Evolutionary conservation across 2,329 filamentous ascomycete genomes (phyloP), one percentile per base, ranked within the genome.

Genomic region (Atkinsonella hypoxylon): DNA sequence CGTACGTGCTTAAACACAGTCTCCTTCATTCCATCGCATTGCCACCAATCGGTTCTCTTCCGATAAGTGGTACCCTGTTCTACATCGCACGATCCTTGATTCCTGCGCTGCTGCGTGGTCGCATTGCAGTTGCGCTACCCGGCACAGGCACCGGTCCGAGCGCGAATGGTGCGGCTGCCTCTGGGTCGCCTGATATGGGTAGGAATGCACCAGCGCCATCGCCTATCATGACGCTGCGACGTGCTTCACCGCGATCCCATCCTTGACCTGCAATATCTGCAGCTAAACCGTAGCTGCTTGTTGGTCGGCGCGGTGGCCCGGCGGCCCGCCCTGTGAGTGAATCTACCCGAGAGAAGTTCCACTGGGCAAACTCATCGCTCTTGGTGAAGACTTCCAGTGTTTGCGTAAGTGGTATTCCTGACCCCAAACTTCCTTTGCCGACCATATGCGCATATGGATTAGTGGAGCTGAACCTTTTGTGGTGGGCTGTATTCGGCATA

Each of bases 321-420:
- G 56, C 60, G 53, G 42, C 57, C 51, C 52, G 59, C 38, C n/a
- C 45, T 56, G 55, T 57, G 45, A 64, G 52, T 52, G 62, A 67
- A 58, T 62, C 63, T 51, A 81, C 70, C 50, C 73, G 71, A 45
- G 76, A 70, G 60, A 78, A 79, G 50, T 76, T 78, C 78, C 78
- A 82, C 57, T 77, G 73, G 40, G 78, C 66, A 54, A 76, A 73
- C 56, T 81, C 76, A 48, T 79, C 74, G 54, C 74, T 72, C 63
- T 81, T 81, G 51, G 76, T 79, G 54, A 79, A 82, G 20, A 82
- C 73, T 56, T 81, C 78, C 31, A 82, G 73, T 7, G 74, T 77
- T 51, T 77, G 73, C 8, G 73, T 76, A 6, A 77, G 68, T 34
- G 67, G 59, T 18, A 63, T 61, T 8, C 62, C 58, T 7, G 58